Percentiles rank a stretch among this genome's conserved stretches.
Conservation (phyloP, 23 red algal genomes). For the Gracilaria caudata region DNA sequence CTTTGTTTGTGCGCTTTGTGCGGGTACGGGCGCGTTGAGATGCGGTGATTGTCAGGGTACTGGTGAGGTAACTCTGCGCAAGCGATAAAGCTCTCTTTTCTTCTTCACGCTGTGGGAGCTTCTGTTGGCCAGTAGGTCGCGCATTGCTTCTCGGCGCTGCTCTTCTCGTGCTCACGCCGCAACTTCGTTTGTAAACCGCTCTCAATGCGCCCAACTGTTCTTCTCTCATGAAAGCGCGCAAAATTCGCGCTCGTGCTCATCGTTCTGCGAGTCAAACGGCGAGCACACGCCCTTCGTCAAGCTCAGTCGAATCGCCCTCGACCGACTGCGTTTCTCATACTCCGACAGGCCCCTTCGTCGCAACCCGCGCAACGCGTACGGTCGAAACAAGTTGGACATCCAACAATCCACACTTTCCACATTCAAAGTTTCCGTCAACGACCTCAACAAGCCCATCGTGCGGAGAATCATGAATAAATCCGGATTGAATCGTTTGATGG, state of each 20-base stretch:
- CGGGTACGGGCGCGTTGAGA: slow-evolving; percentile 16
- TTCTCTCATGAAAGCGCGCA: slow-evolving; percentile 25
- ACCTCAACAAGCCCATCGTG: slow-evolving; percentile 81
- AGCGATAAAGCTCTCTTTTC: neutral
- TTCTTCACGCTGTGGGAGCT: too few species aligned
- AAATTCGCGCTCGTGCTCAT: slow-evolving; percentile 19
- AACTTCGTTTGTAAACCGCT: neutral
- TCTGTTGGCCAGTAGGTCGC: too few species aligned
- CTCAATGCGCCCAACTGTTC: too few species aligned
- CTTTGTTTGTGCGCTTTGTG: slow-evolving; percentile 34
- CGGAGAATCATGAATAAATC: slow-evolving; percentile 91
- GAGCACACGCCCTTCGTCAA: slow-evolving; percentile 59
- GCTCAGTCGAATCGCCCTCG: slow-evolving; percentile 10
- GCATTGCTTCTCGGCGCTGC: too few species aligned
- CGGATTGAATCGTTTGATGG: slow-evolving; percentile 74
- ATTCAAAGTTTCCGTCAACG: slow-evolving; percentile 61
- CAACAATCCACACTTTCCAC: slow-evolving; percentile 44
- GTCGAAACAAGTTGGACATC: slow-evolving; percentile 70
- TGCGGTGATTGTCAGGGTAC: slow-evolving; percentile 52
- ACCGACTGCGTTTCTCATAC: slow-evolving; percentile 9
- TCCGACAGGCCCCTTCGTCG: neutral
- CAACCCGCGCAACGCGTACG: slow-evolving; percentile 72
- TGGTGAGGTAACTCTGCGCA: slow-evolving; percentile 20
- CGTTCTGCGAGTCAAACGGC: slow-evolving; percentile 38
- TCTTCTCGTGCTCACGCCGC: neutral